These are phyloP conservation scores for Leishmania amazonensis DNA, from an alignment of 208 protist genomes.

Conservation along the genomic window DNA sequence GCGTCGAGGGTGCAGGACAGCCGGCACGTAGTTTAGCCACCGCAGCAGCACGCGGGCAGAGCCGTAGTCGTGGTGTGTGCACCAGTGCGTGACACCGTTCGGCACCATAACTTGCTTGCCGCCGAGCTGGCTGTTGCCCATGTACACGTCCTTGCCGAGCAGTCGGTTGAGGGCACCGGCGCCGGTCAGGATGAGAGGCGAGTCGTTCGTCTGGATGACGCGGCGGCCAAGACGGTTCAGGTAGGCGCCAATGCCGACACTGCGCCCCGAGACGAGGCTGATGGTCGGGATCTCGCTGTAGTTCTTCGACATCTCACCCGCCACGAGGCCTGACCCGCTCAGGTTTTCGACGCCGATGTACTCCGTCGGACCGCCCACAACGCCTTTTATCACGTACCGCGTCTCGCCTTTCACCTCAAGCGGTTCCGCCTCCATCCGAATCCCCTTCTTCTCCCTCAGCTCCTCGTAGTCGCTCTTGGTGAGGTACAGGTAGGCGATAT, in stretches of 20 bases:
- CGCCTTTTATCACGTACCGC: conserved; percentile 90
- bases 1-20: conserved; percentile 37
- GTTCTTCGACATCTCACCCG: conserved; percentile 96
- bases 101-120: conserved; percentile 97
- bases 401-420: conserved; percentile 58
- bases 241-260: conserved; percentile 99
- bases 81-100: conserved; percentile 96
- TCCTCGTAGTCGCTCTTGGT: conserved; percentile 82
- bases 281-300: conserved; percentile 98
- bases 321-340: conserved; percentile 95
- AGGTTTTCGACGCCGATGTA: conserved; percentile 98
- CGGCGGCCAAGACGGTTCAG: conserved; percentile 97
- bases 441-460: conserved; percentile 41
- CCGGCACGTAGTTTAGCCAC: conserved; percentile 94
- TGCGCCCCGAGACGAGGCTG: conserved; percentile 95
- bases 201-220: conserved; percentile 94
- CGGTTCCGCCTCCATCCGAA: conserved; percentile 46
- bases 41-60: conserved; percentile 71
- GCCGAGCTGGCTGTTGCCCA: conserved; percentile 97
- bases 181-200: conserved; percentile 97
- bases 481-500: conserved; percentile 97
- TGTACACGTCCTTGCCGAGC: conserved; percentile 97
- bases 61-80: conserved; percentile 81
- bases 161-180: conserved; percentile 92
- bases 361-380: conserved; percentile 92